Base-by-base conservation (phyloP, 176 grass and related monocot genomes). In the Hordeum marinum region DNA sequence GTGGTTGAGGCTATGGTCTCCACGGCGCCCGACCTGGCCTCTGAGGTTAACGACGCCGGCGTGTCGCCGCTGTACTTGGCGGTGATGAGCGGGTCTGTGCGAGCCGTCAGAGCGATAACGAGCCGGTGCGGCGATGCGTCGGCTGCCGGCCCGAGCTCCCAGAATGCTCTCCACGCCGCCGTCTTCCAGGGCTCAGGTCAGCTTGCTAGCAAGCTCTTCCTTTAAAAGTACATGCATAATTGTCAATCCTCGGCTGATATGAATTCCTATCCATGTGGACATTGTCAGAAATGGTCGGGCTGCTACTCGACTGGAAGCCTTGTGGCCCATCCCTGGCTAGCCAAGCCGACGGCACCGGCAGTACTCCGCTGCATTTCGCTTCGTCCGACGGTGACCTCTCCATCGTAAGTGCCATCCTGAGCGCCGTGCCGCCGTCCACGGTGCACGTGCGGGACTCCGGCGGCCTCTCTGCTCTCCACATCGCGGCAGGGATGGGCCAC, bases 401-500 rank as follows among this genome's bases (percentile, higher is more conserved):
- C 2, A 0, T 82, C 14, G 72, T 87, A 4, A 5, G 5, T 0
- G 63, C 37, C 0, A 82, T 87, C 80, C 79, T 87, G 1, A 15
- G 4, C 14, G 26, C 7, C 5, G 7, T 1, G 35, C 21, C 72
- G 0, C 11, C 14, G 13, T 0, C 8, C 2, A 13, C 79, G 9
- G 71, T 70, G 9, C 68, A 60, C 52, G n/a, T 5, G 37, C 67
- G 26, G 72, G 86, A 88, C 31, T 18, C 17, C 1, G 17, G 17
- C 1, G 64, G 80, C 4, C 40, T 83, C 21, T 78, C 80, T 0
- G 86, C 80, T 0, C 55, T 84, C 2, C 80, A 88, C 18, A 24
- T 88, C 17, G 86, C 86, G 23, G 74, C 81, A 1, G 41, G n/a
- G 17, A 67, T 83, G 86, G 80, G 86, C 1, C 86, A 88, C 11